Evolutionary conservation across 1,284 basidiomycete genomes (phyloP), one percentile per base, ranked within the genome.

Genomic region (Cutaneotrichosporon daszewskae): DNA sequence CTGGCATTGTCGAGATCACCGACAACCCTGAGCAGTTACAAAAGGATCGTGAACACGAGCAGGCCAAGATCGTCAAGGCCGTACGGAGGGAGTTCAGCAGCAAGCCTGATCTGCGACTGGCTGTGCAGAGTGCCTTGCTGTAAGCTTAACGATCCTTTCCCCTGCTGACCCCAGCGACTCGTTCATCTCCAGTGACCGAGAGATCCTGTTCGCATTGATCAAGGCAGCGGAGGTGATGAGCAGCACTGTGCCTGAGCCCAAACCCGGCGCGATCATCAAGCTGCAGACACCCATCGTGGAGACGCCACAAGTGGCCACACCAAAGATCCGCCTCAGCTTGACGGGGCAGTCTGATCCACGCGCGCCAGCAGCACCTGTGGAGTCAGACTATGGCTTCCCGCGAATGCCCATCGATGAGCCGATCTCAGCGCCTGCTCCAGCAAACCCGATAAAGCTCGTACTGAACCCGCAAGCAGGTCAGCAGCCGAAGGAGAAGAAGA

Each of bases 171-270:
- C 13, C 42, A 66, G 60, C 16, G 42, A 53, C 13, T 49, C 57
- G 23, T 63, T 60, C 43, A 45, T 47, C 7, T 78, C 82, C 38
- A 77, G 81, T 35, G 92, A 97, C 65, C 76, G 83, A 54, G 87
- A 94, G 72, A 85, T 92, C 34, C 83, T 91, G 27, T 87, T 88
- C 79, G 87, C 85, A 50, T 73, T 96, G 37, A 76, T 98, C 58
- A 97, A 97, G 72, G 75, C 96, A 10, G 89, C 87, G 11, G 94
- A 97, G 62, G 76, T 96, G 19, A 79, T 94, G 37, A 85, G 94
- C 54, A 81, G 83, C 39, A 84, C 87, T 17, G 73, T 79, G 4
- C 81, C 87, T 43, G 91, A 95, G 68, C 79, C 82, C 4, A 75
- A 84, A n/a, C 90, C 89, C 0, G 87, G 86, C 45, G 81, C 89